Evolutionary conservation across 1,284 basidiomycete genomes (phyloP).

Genomic region (Pisolithus thermaeus): DNA sequence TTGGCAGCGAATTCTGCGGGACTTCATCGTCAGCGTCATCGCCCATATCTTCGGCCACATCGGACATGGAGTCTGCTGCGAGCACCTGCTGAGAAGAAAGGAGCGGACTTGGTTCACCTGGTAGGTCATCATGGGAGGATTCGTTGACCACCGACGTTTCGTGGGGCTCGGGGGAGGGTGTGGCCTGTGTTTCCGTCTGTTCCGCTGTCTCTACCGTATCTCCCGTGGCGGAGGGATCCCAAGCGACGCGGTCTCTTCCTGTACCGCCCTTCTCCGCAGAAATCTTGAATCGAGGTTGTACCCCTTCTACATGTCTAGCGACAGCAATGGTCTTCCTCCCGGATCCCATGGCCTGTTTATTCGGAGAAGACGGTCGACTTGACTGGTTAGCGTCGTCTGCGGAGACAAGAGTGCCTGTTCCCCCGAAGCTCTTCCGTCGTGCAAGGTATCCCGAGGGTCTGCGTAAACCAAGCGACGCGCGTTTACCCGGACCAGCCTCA

Average conservation of each 20-base stretch:
- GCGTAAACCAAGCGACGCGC: slow-evolving; percentile 39
- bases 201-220: not conserved
- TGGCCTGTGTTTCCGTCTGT: not conserved
- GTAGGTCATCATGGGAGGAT: not conserved
- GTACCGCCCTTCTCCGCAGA: slow-evolving; percentile 10
- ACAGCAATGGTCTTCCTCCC: slow-evolving; percentile 34
- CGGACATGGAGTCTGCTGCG: not conserved
- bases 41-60: not conserved
- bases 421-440: slow-evolving; percentile 58
- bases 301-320: slow-evolving; percentile 28
- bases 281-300: slow-evolving; percentile 29
- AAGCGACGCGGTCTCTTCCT: not conserved
- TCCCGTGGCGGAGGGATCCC: slow-evolving; percentile 3
- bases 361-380: slow-evolving; percentile 29
- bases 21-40: not conserved
- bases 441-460: slow-evolving; percentile 67
- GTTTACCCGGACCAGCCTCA: slow-evolving; percentile 24
- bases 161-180: not conserved
- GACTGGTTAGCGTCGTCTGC: slow-evolving; percentile 5
- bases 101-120: not conserved
- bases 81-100: slow-evolving; percentile 1
- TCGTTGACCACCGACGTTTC: not conserved
- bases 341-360: slow-evolving; percentile 26
- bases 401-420: slow-evolving; percentile 13
- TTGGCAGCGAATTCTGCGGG: slow-evolving; percentile 1